Conservation (phyloP, 257 asterid species). For the Ajuga chamaepitys region DNA sequence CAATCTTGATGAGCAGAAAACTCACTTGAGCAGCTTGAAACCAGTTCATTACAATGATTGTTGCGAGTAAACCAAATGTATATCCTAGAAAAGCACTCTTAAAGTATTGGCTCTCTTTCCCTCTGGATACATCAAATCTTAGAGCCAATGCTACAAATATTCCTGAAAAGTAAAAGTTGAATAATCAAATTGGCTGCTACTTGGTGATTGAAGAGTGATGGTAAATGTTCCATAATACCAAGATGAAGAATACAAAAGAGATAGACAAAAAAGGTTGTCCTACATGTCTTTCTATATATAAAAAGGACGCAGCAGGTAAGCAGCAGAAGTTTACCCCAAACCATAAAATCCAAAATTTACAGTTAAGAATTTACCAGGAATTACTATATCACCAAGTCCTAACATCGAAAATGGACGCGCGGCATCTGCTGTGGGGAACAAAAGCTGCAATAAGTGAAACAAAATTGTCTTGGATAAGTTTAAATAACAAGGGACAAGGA, state of each 20-base stretch:
- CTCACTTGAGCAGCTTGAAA: slow-evolving; percentile 97
- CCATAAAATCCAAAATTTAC: too few species aligned
- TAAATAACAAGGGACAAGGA: background rate
- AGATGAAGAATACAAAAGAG: too few species aligned
- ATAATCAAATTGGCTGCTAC: too few species aligned
- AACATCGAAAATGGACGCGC: slow-evolving; percentile 96
- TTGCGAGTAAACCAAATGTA: slow-evolving; percentile 53
- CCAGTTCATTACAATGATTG: slow-evolving; percentile 95
- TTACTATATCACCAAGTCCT: slow-evolving; percentile 97
- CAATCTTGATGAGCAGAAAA: background rate
- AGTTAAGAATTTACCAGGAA: slow-evolving; percentile 98
- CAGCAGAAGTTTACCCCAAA: too few species aligned
- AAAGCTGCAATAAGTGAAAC: slow-evolving; percentile 51
- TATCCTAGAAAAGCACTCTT: slow-evolving; percentile 91
- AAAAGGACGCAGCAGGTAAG: background rate
- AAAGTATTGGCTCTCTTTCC: slow-evolving; percentile 68
- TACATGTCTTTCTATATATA: too few species aligned
- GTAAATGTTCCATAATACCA: too few species aligned
- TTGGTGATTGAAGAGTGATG: too few species aligned
- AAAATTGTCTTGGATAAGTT: too few species aligned
- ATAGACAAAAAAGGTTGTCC: too few species aligned
- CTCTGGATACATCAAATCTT: slow-evolving; percentile 91
- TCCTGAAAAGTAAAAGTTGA: slow-evolving; percentile 44
- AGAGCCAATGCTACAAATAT: slow-evolving; percentile 95
- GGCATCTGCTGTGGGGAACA: slow-evolving; percentile 81